Evolutionary conservation across 305 asterid species (phyloP), one percentile per base, ranked within the genome.

Genomic region (Salvia sclarea): DNA sequence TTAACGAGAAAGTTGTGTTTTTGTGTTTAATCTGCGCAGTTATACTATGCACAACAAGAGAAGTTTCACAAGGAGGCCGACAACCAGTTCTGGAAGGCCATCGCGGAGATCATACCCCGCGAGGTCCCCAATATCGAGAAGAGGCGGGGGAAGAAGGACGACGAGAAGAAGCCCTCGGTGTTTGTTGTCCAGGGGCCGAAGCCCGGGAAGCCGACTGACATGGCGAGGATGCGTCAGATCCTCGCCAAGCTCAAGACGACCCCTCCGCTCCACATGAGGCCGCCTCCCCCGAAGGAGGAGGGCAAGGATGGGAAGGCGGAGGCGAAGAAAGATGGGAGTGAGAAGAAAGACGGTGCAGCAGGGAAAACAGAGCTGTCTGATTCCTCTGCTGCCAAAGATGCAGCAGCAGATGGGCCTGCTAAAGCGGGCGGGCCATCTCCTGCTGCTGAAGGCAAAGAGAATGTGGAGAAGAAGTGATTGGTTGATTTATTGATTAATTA

Each of bases 121-220:
- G 98, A 91, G 78, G 89, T 91, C 17, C 83, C 96, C 40, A 87
- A 82, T 52, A 47, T 89, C 6, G 98, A 91, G 88, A 91, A 80
- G 84, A 87, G 98, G 55, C 78, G 98, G 73, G 76, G 84, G 31
- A 82, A 65, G 61, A 92, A 78, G 22, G 89, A 86, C 7, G 91
- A 86, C 44, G 91, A 86, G 30, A 83, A 74, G 78, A 92, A 85
- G 55, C 79, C 95, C 7, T 76, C 95, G 0, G 72, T 92, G 24
- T 38, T 81, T n/a, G 95, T 92, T 3, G 68, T 92, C 74, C 95
- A 90, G 7, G 98, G 97, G 0, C 98, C 97, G n/a, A 92, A 92
- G 78, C 98, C 97, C 7, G 98, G 96, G 2, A 92, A 92, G 72
- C 93, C 98, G 0, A 86, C 98, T 0, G 97, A 92, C 65, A 87